Evolutionary conservation across 768 basidiomycete genomes (phyloP).

Genomic region (Leccinum pellstonianum): DNA sequence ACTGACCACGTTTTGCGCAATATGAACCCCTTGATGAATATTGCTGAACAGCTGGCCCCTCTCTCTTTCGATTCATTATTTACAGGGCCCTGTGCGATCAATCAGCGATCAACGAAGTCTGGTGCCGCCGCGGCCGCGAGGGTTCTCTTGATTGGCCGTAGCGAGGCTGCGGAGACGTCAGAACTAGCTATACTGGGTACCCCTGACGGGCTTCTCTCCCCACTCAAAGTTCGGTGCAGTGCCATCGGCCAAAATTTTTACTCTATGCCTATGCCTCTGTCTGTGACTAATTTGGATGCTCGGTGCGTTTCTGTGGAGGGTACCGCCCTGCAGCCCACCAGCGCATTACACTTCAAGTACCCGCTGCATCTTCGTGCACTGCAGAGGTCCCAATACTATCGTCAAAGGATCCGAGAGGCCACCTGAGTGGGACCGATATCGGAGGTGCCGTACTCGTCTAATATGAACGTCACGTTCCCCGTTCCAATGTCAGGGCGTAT

Average conservation of each 20-base stretch:
- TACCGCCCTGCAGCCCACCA: neutral
- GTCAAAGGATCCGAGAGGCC: constrained; percentile 12
- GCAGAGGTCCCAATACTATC: constrained; percentile 7
- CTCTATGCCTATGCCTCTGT: neutral
- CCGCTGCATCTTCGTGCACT: constrained; percentile 5
- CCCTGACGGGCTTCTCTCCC: constrained; percentile 1
- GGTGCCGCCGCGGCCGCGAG: constrained; percentile 15
- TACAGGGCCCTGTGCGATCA: constrained; percentile 6
- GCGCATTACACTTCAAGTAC: constrained; percentile 1
- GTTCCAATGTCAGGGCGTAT: neutral
- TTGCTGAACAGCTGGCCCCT: neutral
- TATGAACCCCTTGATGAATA: neutral
- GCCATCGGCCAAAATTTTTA: constrained; percentile 7
- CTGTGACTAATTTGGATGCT: neutral
- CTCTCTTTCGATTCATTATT: neutral
- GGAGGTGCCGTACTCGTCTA: neutral
- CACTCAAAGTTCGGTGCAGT: constrained; percentile 19
- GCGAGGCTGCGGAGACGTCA: neutral
- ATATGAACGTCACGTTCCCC: neutral
- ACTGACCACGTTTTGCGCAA: neutral
- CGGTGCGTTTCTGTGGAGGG: constrained; percentile 4
- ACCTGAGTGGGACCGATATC: neutral
- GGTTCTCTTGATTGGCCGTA: constrained; percentile 9
- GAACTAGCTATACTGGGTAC: constrained; percentile 7
- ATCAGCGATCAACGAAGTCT: constrained; percentile 14